Conservation (phyloP, 176 grass and related monocot species). For the Rhynchospora breviuscula region DNA sequence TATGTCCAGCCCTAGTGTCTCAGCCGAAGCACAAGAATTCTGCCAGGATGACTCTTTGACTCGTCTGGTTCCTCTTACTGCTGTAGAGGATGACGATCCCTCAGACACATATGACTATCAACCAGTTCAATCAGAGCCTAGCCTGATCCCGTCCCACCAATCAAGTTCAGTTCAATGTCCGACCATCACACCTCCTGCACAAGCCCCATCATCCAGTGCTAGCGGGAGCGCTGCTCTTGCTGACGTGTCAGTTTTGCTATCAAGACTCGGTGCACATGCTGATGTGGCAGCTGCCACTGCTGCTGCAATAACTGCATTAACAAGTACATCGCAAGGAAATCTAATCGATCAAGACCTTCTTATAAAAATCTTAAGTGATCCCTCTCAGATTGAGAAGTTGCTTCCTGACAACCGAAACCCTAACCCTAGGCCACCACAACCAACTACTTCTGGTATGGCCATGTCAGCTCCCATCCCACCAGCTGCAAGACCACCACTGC, state of each 20-base stretch:
- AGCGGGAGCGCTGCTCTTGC: background rate
- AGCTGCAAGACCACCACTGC: background rate
- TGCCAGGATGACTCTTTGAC: constrained; percentile 56
- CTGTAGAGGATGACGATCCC: constrained; percentile 82
- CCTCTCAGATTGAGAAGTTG: constrained; percentile 66
- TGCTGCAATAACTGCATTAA: constrained; percentile 78
- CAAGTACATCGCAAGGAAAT: constrained; percentile 67
- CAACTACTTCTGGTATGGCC: background rate
- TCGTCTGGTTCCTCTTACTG: constrained; percentile 54
- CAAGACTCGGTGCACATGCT: constrained; percentile 29
- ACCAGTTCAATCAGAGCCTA: background rate
- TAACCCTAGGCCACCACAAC: constrained; percentile 31
- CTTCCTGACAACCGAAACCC: constrained; percentile 46
- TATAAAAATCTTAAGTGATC: constrained; percentile 83
- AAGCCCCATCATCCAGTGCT: constrained; percentile 11
- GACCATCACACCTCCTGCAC: constrained; percentile 2
- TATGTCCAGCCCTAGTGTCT: constrained; percentile 57
- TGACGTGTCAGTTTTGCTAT: constrained; percentile 15
- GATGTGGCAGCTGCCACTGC: constrained; percentile 68
- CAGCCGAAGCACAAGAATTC: constrained; percentile 50
- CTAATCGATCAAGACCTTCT: constrained; percentile 76
- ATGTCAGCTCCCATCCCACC: background rate
- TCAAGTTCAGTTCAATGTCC: constrained; percentile 25
- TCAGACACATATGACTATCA: constrained; percentile 51
- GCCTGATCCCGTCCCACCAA: constrained; percentile 27